Evolutionary conservation across 2,329 filamentous ascomycete genomes (phyloP), one percentile per base, ranked within the genome.

Genomic region (Fusarium avenaceum): DNA sequence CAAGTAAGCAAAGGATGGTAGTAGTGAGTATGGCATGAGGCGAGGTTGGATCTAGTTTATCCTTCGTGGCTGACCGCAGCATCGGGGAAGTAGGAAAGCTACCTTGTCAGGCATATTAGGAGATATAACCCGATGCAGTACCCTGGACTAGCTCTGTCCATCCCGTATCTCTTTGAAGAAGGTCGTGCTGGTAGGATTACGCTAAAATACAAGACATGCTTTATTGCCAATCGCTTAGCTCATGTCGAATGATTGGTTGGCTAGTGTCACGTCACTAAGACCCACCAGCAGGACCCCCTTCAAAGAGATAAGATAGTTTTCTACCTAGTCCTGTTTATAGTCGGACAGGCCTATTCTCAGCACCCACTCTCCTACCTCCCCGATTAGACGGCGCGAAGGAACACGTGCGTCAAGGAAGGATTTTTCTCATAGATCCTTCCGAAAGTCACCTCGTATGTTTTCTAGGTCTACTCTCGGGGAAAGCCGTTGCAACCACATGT

Each of bases 91-190:
- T 13, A 51, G 22, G 26, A n/a, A 51, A 33, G 48, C 46, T 49
- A 49, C 46, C 45, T 35, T 48, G 26, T 46, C 26, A 28, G 26
- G n/a, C 17, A 32, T 5, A 20, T 32, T 7, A 10, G 7, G 30
- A 32, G 30, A 32, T 32, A 7, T 32, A 32, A 32, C 30, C 42
- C 22, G 42, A 44, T 44, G 22, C 30, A 49, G 46, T 33, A 49
- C 32, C 46, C 32, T 20, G 46, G 20, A 38, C 46, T 39, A 28
- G 46, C 32, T 49, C 46, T 6, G 22, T 44, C 22, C 22, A 13
- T 44, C 42, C 42, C 10, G 19, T 19, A 19, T 19, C 19, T 19
- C 19, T 19, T 84, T 84, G 22, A 22, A 22, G 22, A 6, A 22
- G 22, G 19, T 19, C 19, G 19, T 22, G 22, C 22, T 22, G 22